Evolutionary conservation across 371 early-diverging fungal genomes (phyloP), one percentile per base, ranked within the genome.

Genomic region (Mortierella sp.): DNA sequence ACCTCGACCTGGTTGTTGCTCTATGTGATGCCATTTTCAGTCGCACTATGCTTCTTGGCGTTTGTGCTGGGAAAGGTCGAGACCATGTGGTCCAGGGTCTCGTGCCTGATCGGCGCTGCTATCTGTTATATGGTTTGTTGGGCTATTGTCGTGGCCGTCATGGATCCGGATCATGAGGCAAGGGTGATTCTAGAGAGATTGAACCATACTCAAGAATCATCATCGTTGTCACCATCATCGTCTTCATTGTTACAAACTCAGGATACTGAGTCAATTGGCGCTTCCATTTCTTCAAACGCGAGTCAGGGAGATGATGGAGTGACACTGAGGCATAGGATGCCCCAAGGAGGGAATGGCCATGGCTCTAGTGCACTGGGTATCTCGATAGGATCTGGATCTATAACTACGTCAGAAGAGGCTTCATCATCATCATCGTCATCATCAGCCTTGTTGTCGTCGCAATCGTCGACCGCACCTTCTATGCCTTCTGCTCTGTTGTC

Each of bases 51-150:
- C 23, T 64, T 71, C 26, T 24, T 71, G 60, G 50, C 56, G 2
- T 64, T 71, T 49, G 64, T 71, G 1, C 41, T 71, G 12, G 71
- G 71, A 5, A 64, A 71, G 17, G 71, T 71, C 21, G 71, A 71
- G 48, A 71, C 71, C 8, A 43, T 71, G 55, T 71, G 71, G 64
- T 71, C 71, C n/a, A 71, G 64, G 56, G 43, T 71, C 41, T 71
- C 71, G 14, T 71, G 71, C 43, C 46, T 72, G 23, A 72, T 72
- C 17, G 72, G 72, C 0, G 65, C 72, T 2, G 72, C 66, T 0
- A 65, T 72, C 30, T 64, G 65, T 21, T 72, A 72, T 28, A 72
- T 72, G 66, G 72, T 61, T 23, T 64, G 65, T 21, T 72, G 72
- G 72, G 65, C 60, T 2, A 17, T 72, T 0, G 72, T 65, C 0